Percentiles rank a stretch among this genome's conserved stretches.
Conservation (phyloP, 306 rosid species). For the Hippophae rhamnoides region DNA sequence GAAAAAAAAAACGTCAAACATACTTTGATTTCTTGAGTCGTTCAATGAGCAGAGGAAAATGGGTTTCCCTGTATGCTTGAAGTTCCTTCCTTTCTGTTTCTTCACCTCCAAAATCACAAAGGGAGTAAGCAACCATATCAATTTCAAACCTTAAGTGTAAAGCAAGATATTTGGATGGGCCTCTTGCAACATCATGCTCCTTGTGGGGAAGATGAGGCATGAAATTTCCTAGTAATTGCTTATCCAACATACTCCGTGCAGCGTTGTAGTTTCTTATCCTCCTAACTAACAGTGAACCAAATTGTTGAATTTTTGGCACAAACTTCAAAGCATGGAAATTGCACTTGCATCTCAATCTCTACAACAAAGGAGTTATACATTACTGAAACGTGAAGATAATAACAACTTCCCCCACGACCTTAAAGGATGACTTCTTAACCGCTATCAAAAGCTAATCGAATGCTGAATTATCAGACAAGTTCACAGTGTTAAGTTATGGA, state of each 20-base stretch:
- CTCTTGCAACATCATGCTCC: constrained; percentile 21
- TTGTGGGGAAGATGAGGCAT: constrained; percentile 22
- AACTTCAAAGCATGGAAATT: constrained; percentile 86
- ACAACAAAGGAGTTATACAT: constrained; percentile 18
- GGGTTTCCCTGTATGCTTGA: constrained; percentile 70
- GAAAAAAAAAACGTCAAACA: constrained; percentile 1
- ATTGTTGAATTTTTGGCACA: constrained; percentile 60
- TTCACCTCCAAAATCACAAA: constrained; percentile 91
- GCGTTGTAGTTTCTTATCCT: constrained; percentile 58
- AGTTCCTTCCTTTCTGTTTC: constrained; percentile 66
- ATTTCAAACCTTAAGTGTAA: constrained; percentile 87
- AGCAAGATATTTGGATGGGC: constrained; percentile 63
- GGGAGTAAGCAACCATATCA: constrained; percentile 92
- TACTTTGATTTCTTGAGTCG: constrained; percentile 79
- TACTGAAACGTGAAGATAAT: neutral
- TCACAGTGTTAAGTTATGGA: no score
- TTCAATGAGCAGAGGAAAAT: constrained; percentile 74
- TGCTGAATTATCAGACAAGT: no score
- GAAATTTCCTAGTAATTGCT: constrained; percentile 68
- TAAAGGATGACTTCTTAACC: no score
- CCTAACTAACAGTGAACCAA: constrained; percentile 55
- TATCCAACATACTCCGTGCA: constrained; percentile 48
- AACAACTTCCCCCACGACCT: neutral
- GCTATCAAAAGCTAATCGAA: no score
- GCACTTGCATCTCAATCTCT: constrained; percentile 94